phyloP scores from a whole-genome alignment of 768 basidiomycete genomes.

The Lepiota brunneoincarnata region DNA sequence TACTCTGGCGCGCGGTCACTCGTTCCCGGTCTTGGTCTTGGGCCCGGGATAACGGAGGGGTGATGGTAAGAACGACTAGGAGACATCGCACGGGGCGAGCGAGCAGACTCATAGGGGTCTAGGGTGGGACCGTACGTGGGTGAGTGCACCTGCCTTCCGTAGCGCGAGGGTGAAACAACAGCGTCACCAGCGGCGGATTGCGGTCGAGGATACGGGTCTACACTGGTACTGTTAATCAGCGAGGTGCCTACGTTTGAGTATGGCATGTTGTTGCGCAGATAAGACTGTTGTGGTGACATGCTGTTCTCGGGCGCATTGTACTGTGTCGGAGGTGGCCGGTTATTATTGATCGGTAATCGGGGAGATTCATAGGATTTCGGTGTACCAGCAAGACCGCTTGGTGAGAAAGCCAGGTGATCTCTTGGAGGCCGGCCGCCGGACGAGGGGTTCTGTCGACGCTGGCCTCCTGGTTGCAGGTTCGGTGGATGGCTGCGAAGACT shows the following conservation, averaged over 20 bases:
- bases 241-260: constrained; percentile 7
- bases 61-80: constrained; percentile 32
- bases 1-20: constrained; percentile 32
- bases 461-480: constrained; percentile 27
- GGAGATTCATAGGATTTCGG: constrained; percentile 44
- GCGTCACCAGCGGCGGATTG: constrained; percentile 57
- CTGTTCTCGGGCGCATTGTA: constrained; percentile 11
- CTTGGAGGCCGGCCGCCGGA: constrained; percentile 6
- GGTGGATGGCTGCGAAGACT: constrained; percentile 35
- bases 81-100: constrained; percentile 39
- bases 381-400: constrained; percentile 26
- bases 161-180: constrained; percentile 36
- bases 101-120: constrained; percentile 33
- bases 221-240: constrained; percentile 4
- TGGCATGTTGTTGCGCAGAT: constrained; percentile 14
- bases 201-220: constrained; percentile 62
- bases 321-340: constrained; percentile 9
- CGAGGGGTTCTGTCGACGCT: constrained; percentile 5
- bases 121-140: constrained; percentile 33
- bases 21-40: constrained; percentile 27
- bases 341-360: constrained; percentile 19
- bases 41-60: constrained; percentile 24
- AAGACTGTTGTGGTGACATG: constrained; percentile 10
- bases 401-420: constrained; percentile 15
- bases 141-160: constrained; percentile 31